Base-by-base conservation (phyloP, 2,329 filamentous ascomycete species). In the Cercospora canescens region DNA sequence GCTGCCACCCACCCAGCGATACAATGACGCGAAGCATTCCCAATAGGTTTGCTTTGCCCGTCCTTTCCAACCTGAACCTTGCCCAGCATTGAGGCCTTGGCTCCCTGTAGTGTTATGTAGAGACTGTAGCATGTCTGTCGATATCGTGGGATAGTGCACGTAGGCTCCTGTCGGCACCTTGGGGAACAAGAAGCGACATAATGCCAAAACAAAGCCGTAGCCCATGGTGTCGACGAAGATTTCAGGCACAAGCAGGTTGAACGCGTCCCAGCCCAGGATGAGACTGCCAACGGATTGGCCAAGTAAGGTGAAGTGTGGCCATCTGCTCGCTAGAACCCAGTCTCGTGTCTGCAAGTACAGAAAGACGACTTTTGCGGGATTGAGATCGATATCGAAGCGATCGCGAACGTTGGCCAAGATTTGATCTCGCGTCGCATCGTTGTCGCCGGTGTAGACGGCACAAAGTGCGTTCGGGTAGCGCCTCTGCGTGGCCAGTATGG, bases 141-240 rank as follows among this genome's bases (percentile, higher is more conserved):
- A 97, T 62, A 99, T 99, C 63, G 94, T 98, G 1, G 95, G 95
- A 77, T 98, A 99, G 81, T 99, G 95, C 1, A 98, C 94, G 76
- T 99, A 99, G 60, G 95, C 94, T 54, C 88, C 93, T 0, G 93
- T 97, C 0, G 94, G 92, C 1, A 97, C 86, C 37, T 81, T 79
- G 0, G 87, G 90, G 76, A 98, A 98, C 26, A 98, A 83, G 69
- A 91, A 86, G 76, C 93, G 95, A 78, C 86, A 91, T 3, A 97
- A 84, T 8, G 92, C 93, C 11, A 97, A 86, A 0, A 91, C 87
- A 76, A 98, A 99, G 28, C 94, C 93, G 75, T 97, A 99, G 68
- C 95, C 95, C 94, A 99, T 97, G 1, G 95, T 99, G 76, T 99
- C 95, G 73, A 99, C 85, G 77, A 98, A 97, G 60, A 98, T 86